Percentiles rank a stretch among this genome's conserved stretches.
Conservation (phyloP, 768 basidiomycete species). For the Naganishia kalamii region DNA sequence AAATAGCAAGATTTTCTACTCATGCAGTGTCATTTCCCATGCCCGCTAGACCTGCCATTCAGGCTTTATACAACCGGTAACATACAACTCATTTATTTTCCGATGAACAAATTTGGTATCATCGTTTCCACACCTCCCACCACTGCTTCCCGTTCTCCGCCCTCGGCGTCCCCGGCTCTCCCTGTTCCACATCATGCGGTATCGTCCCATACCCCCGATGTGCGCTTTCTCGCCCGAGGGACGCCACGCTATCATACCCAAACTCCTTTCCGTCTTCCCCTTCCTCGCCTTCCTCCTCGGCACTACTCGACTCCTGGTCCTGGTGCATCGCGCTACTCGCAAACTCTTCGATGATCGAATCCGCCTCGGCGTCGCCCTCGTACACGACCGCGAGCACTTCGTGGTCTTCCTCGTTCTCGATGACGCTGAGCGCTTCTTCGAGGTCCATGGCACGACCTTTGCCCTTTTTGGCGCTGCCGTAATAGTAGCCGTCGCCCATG, state of each 20-base stretch:
- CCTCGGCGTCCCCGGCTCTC: not conserved
- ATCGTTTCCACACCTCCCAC: constrained; percentile 6
- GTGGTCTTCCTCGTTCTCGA: constrained; percentile 24
- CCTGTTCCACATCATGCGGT: not conserved
- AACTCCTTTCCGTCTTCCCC: constrained; percentile 1
- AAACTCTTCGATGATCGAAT: constrained; percentile 19
- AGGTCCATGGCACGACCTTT: constrained; percentile 17
- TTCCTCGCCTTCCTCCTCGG: not conserved
- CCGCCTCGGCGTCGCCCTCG: constrained; percentile 17
- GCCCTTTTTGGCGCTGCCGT: constrained; percentile 16
- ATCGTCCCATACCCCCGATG: constrained; percentile 16
- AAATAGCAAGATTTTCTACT: no score
- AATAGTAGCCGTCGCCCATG: not conserved
- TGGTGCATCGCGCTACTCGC: constrained; percentile 13
- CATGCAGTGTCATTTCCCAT: no score
- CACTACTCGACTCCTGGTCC: not conserved
- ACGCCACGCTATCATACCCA: constrained; percentile 12
- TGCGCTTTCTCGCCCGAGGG: constrained; percentile 11
- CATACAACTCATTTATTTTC: not conserved
- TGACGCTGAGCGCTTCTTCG: constrained; percentile 16
- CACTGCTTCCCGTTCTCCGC: constrained; percentile 13
- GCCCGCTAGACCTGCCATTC: no score
- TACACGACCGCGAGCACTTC: constrained; percentile 25
- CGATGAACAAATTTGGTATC: no score
- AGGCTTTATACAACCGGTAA: not conserved